Evolutionary conservation across 768 basidiomycete species (phyloP).

Genomic region (Boletellus ananiceps): DNA sequence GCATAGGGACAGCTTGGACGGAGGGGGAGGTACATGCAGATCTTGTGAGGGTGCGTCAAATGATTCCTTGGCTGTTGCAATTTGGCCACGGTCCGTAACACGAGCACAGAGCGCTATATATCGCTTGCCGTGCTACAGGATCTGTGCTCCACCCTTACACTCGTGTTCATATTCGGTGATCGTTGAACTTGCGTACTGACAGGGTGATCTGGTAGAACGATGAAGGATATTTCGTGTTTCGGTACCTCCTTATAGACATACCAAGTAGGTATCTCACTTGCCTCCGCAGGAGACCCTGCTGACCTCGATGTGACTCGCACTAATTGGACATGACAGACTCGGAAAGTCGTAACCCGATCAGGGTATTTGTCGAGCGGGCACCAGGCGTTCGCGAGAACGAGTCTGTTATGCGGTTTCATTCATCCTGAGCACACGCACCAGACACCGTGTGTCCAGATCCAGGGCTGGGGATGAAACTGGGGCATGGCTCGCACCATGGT

Average conservation of each 20-base stretch:
- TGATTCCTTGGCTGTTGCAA: constrained; percentile 2
- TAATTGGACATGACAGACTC: constrained; percentile 44
- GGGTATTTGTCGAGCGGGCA: constrained; percentile 66
- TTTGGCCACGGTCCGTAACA: background rate
- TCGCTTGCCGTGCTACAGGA: constrained; percentile 1
- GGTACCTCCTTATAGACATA: constrained; percentile 74
- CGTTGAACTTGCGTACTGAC: constrained; percentile 3
- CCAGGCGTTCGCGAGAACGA: constrained; percentile 68
- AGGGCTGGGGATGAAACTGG: constrained; percentile 1
- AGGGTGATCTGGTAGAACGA: constrained; percentile 47
- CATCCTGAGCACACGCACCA: constrained; percentile 23
- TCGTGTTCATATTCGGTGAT: constrained; percentile 2
- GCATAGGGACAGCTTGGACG: constrained; percentile 46
- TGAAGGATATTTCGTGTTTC: constrained; percentile 72
- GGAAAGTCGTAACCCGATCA: constrained; percentile 52
- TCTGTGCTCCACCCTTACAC: background rate
- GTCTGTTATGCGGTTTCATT: constrained; percentile 64
- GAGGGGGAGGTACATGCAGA: constrained; percentile 83
- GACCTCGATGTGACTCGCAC: background rate
- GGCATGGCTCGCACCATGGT: constrained; percentile 11
- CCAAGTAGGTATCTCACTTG: constrained; percentile 53
- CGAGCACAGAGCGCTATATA: background rate
- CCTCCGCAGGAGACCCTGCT: constrained; percentile 9
- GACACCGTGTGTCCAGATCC: constrained; percentile 9
- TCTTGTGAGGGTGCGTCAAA: constrained; percentile 57